Evolutionary conservation across 1,139 yeast genomes (phyloP).

Genomic region (Candida smagusa): DNA sequence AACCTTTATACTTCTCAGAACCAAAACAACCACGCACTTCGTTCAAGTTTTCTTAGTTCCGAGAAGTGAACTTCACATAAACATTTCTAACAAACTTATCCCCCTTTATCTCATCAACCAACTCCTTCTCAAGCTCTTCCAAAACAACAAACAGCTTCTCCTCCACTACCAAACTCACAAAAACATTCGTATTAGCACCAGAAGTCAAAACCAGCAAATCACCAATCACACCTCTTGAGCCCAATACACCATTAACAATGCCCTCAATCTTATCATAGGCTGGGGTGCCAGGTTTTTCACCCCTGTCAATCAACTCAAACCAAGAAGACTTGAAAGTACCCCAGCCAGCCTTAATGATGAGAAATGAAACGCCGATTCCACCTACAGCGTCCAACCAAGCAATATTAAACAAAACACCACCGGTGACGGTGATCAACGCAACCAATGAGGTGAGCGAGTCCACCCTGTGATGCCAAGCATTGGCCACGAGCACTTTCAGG

Average conservation of each 20-base stretch:
- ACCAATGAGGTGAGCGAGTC: constrained; percentile 91
- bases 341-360: constrained; percentile 83
- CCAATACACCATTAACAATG: constrained; percentile 21
- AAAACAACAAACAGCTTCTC: constrained; percentile 17
- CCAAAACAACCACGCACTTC: too few species aligned
- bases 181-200: constrained; percentile 62
- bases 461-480: constrained; percentile 99
- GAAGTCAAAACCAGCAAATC: constrained; percentile 59
- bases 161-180: constrained; percentile 21
- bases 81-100: constrained; percentile 33
- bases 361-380: constrained; percentile 76
- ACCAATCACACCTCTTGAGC: constrained; percentile 24
- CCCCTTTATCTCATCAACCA: constrained; percentile 20
- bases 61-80: constrained; percentile 21
- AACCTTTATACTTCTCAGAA: too few species aligned
- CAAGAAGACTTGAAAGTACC: constrained; percentile 68
- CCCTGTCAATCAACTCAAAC: constrained; percentile 69
- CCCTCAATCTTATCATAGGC: constrained; percentile 24
- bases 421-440: constrained; percentile 82
- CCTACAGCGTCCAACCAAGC: constrained; percentile 91
- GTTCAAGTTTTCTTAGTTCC: too few species aligned
- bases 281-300: constrained; percentile 32
- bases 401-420: constrained; percentile 73
- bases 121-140: constrained; percentile 21
- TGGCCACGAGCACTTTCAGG: constrained; percentile 88